A percentile compares a stretch with the other conserved stretches of the same genome.
Conservation (phyloP, 225 moss, liverwort and hornwort species). For the Anthoceros angustus region DNA sequence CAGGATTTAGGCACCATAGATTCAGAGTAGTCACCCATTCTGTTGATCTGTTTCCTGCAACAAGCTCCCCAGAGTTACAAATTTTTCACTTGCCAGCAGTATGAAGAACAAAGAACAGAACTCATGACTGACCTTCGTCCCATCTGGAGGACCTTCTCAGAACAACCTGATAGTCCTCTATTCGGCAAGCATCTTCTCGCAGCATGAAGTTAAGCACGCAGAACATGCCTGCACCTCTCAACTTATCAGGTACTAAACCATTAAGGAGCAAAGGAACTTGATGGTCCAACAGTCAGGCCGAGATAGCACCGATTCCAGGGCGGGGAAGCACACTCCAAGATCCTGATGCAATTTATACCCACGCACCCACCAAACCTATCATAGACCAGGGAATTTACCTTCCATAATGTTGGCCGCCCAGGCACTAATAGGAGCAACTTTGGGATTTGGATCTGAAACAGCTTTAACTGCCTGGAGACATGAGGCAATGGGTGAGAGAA, state of each 20-base stretch:
- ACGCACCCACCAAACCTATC: background rate
- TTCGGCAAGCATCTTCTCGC: slow-evolving; percentile 30
- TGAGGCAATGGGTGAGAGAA: background rate
- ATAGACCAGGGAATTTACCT: slow-evolving; percentile 20
- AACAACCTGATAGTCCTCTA: slow-evolving; percentile 51
- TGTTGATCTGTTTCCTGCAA: slow-evolving; percentile 33
- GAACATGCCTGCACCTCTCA: slow-evolving; percentile 29
- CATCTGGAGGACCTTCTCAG: slow-evolving; percentile 42
- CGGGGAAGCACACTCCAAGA: background rate
- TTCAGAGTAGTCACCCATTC: slow-evolving; percentile 40
- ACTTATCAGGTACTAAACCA: background rate
- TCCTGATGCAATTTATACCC: background rate
- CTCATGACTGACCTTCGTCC: slow-evolving; percentile 28
- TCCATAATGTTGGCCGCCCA: slow-evolving; percentile 33
- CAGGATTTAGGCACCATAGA: slow-evolving; percentile 68
- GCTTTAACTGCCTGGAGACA: slow-evolving; percentile 43
- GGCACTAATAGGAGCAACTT: slow-evolving; percentile 32
- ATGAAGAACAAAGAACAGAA: background rate
- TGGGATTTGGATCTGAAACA: slow-evolving; percentile 35
- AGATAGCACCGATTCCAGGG: background rate
- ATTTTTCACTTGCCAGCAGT: background rate
- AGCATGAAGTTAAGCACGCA: slow-evolving; percentile 53
- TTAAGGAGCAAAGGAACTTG: background rate
- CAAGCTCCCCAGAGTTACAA: background rate
- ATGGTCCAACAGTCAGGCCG: background rate